Base-by-base conservation (phyloP, 495 filamentous ascomycete genomes). In the Xylaria castorea region DNA sequence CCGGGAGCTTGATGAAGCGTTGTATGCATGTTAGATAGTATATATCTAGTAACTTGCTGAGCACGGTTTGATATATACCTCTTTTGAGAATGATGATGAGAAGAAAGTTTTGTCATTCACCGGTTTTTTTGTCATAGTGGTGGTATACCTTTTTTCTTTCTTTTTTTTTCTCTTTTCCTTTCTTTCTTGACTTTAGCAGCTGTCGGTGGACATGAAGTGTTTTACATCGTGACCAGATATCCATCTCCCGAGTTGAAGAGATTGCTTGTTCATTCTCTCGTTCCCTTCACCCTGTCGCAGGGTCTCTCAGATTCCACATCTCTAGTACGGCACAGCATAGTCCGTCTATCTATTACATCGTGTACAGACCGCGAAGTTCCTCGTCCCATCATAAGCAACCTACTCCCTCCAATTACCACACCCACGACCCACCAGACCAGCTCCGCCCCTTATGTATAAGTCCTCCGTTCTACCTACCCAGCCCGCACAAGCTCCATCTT, bases 401-500 rank as follows among this genome's bases (percentile, higher is more conserved):
- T 7, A 22, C 42, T 5, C 16, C 3, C 42, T 5, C 16, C 3
- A 16, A 46, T 46, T 46, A 20, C 48, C 46, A 48, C 46, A 18
- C n/a, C n/a, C n/a, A n/a, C n/a, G n/a, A n/a, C n/a, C n/a, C n/a
- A n/a, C 20, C 14, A 22, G 7, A 30, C 22, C 14, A 58, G 1
- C 25, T 9, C 3, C 50, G 25, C n/a, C n/a, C 9, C 14, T n/a
- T 5, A 46, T 2, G 11, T 42, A 46, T 1, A 53, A n/a, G n/a
- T 22, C 11, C 50, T n/a, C n/a, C n/a, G n/a, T n/a, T 12, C 51
- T 25, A 40, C 7, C n/a, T 61, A 61, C 58, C 3, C 34, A 51
- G 71, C 64, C 9, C 72, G 42, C 18, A 93, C 78, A 77, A 95
- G 80, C 79, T 88, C 88, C 84, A 95, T 84, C 85, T 89, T 92